Evolutionary conservation across 2,329 filamentous ascomycete genomes (phyloP).

Genomic region (Ophiostoma quercus): DNA sequence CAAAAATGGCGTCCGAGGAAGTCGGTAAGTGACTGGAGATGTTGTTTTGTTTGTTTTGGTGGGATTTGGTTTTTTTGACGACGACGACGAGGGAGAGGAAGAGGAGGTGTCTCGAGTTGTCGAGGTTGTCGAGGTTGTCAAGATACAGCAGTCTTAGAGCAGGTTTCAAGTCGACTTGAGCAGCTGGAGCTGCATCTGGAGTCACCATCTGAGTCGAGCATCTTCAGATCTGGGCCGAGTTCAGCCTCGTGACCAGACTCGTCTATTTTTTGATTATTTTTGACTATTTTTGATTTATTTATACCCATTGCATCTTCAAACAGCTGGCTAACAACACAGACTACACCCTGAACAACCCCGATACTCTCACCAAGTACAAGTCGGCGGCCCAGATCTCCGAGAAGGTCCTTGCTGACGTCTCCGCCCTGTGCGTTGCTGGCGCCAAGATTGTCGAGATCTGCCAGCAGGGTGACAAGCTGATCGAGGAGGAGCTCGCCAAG

Average conservation of each 20-base stretch:
- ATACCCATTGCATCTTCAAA: not conserved
- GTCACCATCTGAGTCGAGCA: no score
- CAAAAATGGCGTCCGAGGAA: conserved; percentile 38
- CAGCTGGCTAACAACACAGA: conserved; percentile 47
- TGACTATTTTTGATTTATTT: not conserved
- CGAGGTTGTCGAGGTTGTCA: not conserved
- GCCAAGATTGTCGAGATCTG: conserved; percentile 92
- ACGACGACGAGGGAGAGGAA: not conserved
- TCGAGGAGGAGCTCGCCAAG: conserved; percentile 89
- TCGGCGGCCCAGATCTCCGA: conserved; percentile 91
- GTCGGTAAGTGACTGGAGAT: conserved; percentile 36
- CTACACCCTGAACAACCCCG: conserved; percentile 83
- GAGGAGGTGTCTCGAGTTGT: not conserved
- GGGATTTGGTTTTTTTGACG: not conserved
- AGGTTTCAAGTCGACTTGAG: not conserved
- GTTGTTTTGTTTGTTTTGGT: not conserved
- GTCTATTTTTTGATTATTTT: not conserved
- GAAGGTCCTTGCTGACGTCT: conserved; percentile 85
- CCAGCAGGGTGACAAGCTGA: conserved; percentile 89
- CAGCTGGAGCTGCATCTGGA: not conserved
- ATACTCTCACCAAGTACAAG: conserved; percentile 99
- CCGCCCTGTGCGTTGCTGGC: conserved; percentile 68
- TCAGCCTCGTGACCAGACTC: not conserved
- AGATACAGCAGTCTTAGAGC: not conserved
- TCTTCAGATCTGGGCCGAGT: no score